These are phyloP conservation scores for Aspergillus sp. DNA, from an alignment of 2,329 filamentous ascomycete species.

Conservation along the genomic window DNA sequence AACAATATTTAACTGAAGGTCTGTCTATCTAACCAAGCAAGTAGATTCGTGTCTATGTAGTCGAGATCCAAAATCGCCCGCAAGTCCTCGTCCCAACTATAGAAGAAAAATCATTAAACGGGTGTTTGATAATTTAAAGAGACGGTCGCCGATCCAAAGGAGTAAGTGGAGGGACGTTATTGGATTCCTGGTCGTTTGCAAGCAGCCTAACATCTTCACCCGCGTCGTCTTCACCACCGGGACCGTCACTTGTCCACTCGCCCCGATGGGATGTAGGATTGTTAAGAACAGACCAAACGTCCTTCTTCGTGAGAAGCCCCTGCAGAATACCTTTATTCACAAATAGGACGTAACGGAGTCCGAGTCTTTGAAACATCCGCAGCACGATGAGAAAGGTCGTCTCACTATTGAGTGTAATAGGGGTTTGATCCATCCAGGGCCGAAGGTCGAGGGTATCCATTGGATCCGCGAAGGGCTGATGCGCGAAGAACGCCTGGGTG, in stretches of 20 bases:
- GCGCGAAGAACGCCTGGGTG: conserved; percentile 80
- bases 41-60: neutral
- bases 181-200: conserved; percentile 32
- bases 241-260: conserved; percentile 29
- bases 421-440: conserved; percentile 99
- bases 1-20: neutral
- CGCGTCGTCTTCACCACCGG: conserved; percentile 25
- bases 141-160: conserved; percentile 28
- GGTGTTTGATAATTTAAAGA: conserved; percentile 19
- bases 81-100: neutral
- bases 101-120: neutral
- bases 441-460: conserved; percentile 78
- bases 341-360: conserved; percentile 86
- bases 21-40: neutral
- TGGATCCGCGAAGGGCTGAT: conserved; percentile 78
- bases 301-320: conserved; percentile 93
- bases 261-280: conserved; percentile 60
- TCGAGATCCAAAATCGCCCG: neutral
- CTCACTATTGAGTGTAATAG: conserved; percentile 79
- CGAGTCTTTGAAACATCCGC: conserved; percentile 91
- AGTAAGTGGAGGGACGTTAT: conserved; percentile 30
- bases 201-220: conserved; percentile 41
- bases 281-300: conserved; percentile 91
- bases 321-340: conserved; percentile 76
- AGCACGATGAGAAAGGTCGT: conserved; percentile 81